Percentiles rank a stretch among this genome's conserved stretches.
phyloP scores from a whole-genome alignment of 1,284 basidiomycete species.

The Baeospora myosura region DNA sequence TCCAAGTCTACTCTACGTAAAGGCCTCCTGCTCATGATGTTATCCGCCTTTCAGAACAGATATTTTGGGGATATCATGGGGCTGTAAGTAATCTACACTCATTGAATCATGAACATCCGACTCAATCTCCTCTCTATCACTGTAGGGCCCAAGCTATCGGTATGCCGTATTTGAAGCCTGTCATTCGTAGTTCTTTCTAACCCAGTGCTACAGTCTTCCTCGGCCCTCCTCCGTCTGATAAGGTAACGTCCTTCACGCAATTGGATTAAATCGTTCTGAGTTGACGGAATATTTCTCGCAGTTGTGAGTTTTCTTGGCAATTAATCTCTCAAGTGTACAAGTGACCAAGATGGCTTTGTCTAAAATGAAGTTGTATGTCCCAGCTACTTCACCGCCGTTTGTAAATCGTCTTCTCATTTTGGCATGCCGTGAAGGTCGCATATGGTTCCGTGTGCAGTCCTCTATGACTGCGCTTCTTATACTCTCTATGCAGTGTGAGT shows the following conservation, averaged over 20 bases:
- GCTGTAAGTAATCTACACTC: neutral
- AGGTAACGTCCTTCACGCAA: constrained; percentile 14
- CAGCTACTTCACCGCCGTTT: neutral
- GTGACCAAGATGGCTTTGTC: no score
- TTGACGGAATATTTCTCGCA: constrained; percentile 2
- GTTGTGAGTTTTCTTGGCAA: constrained; percentile 15
- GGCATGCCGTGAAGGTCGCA: constrained; percentile 10
- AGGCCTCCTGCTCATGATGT: no score
- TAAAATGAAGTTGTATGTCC: neutral
- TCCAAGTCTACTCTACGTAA: neutral
- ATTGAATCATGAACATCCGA: no score
- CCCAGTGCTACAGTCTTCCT: constrained; percentile 1
- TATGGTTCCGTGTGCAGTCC: constrained; percentile 13
- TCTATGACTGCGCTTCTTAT: constrained; percentile 15
- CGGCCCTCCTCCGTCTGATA: constrained; percentile 13
- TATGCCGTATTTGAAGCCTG: neutral
- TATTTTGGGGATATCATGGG: constrained; percentile 17
- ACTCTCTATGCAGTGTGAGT: constrained; percentile 22
- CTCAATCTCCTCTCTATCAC: neutral
- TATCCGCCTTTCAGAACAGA: constrained; percentile 17
- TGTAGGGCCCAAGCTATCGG: neutral
- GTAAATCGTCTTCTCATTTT: constrained; percentile 7
- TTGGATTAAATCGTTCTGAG: neutral
- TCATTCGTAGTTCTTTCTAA: neutral
- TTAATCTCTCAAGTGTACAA: neutral